Evolutionary conservation across 2,329 filamentous ascomycete genomes (phyloP), one percentile per base, ranked within the genome.

Genomic region (Pleochaeta shiraiana): DNA sequence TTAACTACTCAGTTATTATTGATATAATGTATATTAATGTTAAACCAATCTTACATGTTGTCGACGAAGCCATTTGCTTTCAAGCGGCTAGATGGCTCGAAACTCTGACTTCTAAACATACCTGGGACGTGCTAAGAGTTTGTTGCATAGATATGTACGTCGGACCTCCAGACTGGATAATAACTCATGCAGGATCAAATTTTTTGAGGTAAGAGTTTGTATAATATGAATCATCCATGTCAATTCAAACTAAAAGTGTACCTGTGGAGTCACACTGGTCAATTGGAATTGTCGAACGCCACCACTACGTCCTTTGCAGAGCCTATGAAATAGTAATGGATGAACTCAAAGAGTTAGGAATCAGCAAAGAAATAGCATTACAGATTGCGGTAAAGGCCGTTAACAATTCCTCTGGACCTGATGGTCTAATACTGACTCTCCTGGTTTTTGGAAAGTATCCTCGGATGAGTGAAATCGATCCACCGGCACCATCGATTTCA

Each of bases 1-100:
- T 53, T 26, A 53, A 53, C 24, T 53, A 53, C 45, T n/a, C 19
- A 53, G 26, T 65, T 14, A 31, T 65, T 26, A 34, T 64, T 4
- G 47, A 65, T 45, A 60, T 65, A 28, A 50, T 64, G 30, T 64
- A 64, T 60, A 45, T 65, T 19, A 39, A 60, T 14, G 28, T 24
- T 26, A 59, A 65, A 24, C 53, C 47, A 7, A 24, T 65, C 4
- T n/a, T 65, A 45, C 28, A 65, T 31, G 28, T 64, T 28, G 39
- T 65, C 2, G 30, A 65, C 50, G 47, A 59, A 59, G 1, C 14
- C 7, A 65, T 26, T 16, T 11, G 24, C 14, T 59, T 65, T 33
- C 61, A 64, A 60, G 53, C 39, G 6, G 64, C 6, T 19, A 64
- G 50, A 64, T 65, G 3, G 21, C 47, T 65, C 24, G 6, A 43